Evolutionary conservation across 352 stramenopile genomes (phyloP), one percentile per base, ranked within the genome.

Genomic region (Globisporangium nodosum): DNA sequence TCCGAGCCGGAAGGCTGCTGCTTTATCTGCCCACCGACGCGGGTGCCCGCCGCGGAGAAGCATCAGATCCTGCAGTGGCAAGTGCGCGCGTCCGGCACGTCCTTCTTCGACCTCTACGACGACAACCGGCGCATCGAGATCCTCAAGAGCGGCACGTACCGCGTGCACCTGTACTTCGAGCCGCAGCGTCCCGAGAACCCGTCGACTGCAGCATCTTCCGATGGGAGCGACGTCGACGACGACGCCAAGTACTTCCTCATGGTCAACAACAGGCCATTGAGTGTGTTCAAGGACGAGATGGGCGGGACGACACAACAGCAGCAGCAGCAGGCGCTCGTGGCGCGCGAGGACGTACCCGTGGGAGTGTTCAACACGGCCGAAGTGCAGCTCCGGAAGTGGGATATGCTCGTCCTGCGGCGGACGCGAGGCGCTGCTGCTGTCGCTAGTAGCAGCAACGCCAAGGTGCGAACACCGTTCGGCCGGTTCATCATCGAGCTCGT

Each of bases 71-170:
- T 56, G 35, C 52, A 56, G 39, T 56, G 52, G 52, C 20, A 56
- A 6, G 37, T 56, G 35, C 52, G 52, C 12, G 31, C 35, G 16
- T 2, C 11, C 15, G 39, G 8, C 39, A 42, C 31, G 21, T 20
- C 52, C 20, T 51, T 58, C 43, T 49, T 56, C 16, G 52, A 58
- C 30, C 39, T 58, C 15, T 58, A 58, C 42, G 52, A 58, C 42
- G 31, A 8, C 52, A 58, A 51, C 21, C 52, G 52, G 15, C 52
- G 52, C 5, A 58, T 51, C 18, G 52, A 58, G 27, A 58, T 58
- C 9, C 21, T 51, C 9, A 35, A 27, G 27, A 50, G 24, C 13
- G 52, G 40, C 27, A 51, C 40, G n/a, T 58, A 58, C 40, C 15
- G 24, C 2, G 39, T 58, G 21, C 52, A 51, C n/a, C 1, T 58